Conservation (phyloP, 139 green algal species). For the Picochlorum sp. region DNA sequence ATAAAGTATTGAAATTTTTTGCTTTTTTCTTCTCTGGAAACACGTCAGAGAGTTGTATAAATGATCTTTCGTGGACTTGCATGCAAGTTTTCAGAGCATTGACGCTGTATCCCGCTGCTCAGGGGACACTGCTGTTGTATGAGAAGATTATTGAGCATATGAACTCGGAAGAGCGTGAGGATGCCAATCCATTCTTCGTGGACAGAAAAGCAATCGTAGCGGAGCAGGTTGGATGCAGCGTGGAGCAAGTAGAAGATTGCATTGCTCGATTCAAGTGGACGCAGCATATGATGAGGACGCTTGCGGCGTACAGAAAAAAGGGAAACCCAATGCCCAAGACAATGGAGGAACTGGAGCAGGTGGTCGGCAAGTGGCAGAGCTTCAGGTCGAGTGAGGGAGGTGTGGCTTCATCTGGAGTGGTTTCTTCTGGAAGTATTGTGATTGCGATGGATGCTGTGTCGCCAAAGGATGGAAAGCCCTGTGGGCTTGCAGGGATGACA, state of each 20-base stretch:
- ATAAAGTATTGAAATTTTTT: too few species aligned
- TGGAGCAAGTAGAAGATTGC: constrained; percentile 23
- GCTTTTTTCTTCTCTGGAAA: too few species aligned
- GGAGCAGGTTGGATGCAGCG: neutral
- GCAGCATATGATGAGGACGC: constrained; percentile 11
- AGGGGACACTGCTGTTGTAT: constrained; percentile 21
- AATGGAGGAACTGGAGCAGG: constrained; percentile 15
- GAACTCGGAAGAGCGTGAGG: constrained; percentile 14
- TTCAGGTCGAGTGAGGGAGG: constrained; percentile 2
- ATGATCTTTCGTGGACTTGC: too few species aligned
- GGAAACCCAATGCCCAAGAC: constrained; percentile 13
- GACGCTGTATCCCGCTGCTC: neutral
- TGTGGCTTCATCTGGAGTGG: neutral
- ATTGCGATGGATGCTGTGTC: constrained; percentile 8
- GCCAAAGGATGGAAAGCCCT: constrained; percentile 11
- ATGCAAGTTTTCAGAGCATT: too few species aligned
- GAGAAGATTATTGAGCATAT: constrained; percentile 25
- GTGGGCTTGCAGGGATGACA: constrained; percentile 16
- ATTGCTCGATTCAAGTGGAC: constrained; percentile 27
- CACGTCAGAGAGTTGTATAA: too few species aligned
- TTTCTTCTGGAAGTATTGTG: neutral
- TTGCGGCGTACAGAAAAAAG: constrained; percentile 6
- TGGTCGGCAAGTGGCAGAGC: constrained; percentile 18
- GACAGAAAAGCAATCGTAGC: constrained; percentile 8
- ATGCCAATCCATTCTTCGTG: constrained; percentile 11